A percentile compares a stretch with the other conserved stretches of the same genome.
phyloP scores from a whole-genome alignment of 2,329 filamentous ascomycete species.

The Gyromitra esculenta region DNA sequence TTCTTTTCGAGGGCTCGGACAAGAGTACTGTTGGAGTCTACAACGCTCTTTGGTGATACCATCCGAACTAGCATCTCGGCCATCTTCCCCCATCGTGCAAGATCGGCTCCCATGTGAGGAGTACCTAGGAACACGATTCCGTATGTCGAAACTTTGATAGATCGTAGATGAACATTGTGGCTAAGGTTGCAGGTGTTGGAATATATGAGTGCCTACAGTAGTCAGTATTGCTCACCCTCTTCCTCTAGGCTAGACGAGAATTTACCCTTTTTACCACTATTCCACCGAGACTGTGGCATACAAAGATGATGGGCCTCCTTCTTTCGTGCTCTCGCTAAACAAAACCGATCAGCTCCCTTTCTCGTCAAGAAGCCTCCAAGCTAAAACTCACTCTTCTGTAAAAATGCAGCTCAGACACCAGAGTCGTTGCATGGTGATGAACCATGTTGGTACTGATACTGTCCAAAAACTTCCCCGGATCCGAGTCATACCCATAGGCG shows the following conservation, averaged over 20 bases:
- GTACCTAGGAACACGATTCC: conserved; percentile 81
- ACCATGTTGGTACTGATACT: conserved; percentile 56
- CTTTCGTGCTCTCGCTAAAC: conserved; percentile 55
- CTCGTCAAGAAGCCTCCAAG: background rate
- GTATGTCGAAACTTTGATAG: conserved; percentile 56
- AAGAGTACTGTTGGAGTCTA: conserved; percentile 74
- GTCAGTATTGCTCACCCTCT: conserved; percentile 5
- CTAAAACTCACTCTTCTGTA: conserved; percentile 54
- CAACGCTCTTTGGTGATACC: conserved; percentile 72
- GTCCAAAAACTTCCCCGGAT: conserved; percentile 56
- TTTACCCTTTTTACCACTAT: conserved; percentile 56
- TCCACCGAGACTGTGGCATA: conserved; percentile 57
- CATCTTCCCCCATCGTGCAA: conserved; percentile 73
- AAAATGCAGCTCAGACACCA: conserved; percentile 57
- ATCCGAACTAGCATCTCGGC: conserved; percentile 74
- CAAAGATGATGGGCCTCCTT: conserved; percentile 57
- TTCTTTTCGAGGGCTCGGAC: conserved; percentile 76
- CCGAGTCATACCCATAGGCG: conserved; percentile 58
- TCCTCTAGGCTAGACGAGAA: background rate
- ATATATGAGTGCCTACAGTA: conserved; percentile 55
- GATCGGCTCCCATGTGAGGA: conserved; percentile 75
- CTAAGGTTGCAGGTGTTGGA: conserved; percentile 56
- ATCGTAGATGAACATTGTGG: conserved; percentile 57
- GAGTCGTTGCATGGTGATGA: conserved; percentile 57
- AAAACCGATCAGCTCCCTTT: conserved; percentile 23